Base-by-base conservation (phyloP, 768 basidiomycete genomes). In the Leccinum fibrillosum region DNA sequence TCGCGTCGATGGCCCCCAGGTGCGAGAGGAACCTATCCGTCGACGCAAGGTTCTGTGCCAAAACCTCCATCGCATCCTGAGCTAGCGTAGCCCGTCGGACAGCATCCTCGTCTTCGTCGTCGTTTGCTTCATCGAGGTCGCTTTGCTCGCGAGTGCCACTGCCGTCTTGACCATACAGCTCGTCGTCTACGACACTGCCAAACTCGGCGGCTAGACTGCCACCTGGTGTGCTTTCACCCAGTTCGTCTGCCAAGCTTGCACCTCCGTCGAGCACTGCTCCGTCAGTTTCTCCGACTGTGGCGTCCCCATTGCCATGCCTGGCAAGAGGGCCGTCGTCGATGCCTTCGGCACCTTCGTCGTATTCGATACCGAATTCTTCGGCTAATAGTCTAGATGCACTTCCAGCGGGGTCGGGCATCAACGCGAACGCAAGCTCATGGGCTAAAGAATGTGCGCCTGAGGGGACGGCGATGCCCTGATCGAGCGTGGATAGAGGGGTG, bases 361-460 rank as follows among this genome's bases (percentile, higher is more conserved):
- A 92, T 67, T 93, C 92, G 60, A 94, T 87, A 10, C 92, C 92
- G 62, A 94, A 90, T 72, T 94, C 92, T 73, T 93, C 92, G 12
- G 89, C 89, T 5, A 94, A 78, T 32, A 92, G 72, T 70, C 84
- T 88, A 23, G 90, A 92, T 25, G 72, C 47, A 54, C 88, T 84
- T 26, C 83, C 78, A 52, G 81, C 87, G 0, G 92, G 91, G 74
- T 94, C 92, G 23, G 91, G 92, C 85, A 92, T 89, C 55, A 94
- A 80, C 10, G 92, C 92, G 34, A 87, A 84, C 6, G 92, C 92
- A 35, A 94, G 83, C 67, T 94, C 92, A 72, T 94, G 91, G 5
- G 92, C 92, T 32, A 94, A 81, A 5, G 90, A 92, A 68, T 87
- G 85, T 39, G 71, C 60, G 11, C 71, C 71, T 13, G 71, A 71